Evolutionary conservation across 2,329 filamentous ascomycete genomes (phyloP).

Genomic region (Gnomoniopsis smithogilvyi): DNA sequence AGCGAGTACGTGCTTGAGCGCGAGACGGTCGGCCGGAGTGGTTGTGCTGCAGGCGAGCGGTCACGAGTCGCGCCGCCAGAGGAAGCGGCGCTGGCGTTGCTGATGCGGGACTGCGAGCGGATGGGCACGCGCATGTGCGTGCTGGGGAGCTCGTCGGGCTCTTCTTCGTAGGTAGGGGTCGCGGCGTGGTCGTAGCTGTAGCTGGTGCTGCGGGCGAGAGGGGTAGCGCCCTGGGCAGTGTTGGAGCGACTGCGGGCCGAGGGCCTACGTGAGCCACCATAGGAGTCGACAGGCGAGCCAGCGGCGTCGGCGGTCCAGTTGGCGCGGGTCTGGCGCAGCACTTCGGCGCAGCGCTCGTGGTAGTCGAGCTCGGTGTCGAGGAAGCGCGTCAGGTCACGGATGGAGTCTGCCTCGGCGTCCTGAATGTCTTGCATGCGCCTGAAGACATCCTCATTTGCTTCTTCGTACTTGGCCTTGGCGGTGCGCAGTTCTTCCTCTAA

Average conservation of each 20-base stretch:
- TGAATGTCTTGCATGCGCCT: slow-evolving; percentile 96
- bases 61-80: slow-evolving; percentile 21
- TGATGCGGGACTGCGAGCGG: slow-evolving; percentile 33
- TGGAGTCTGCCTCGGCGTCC: slow-evolving; percentile 80
- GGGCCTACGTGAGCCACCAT: slow-evolving; percentile 21
- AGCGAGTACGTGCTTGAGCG: slow-evolving; percentile 35
- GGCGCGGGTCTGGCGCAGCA: slow-evolving; percentile 58
- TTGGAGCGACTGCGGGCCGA: slow-evolving; percentile 42
- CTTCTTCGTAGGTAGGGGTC: slow-evolving; percentile 24
- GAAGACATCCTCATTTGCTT: slow-evolving; percentile 86
- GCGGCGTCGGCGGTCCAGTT: slow-evolving; percentile 35
- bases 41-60: slow-evolving; percentile 21
- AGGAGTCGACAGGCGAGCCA: slow-evolving; percentile 13
- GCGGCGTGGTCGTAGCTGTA: slow-evolving; percentile 29
- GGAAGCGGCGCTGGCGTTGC: slow-evolving; percentile 23
- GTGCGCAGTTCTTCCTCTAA: slow-evolving; percentile 88
- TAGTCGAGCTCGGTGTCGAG: slow-evolving; percentile 87
- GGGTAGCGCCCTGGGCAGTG: slow-evolving; percentile 36
- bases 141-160: slow-evolving; percentile 32
- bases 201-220: slow-evolving; percentile 34
- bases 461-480: slow-evolving; percentile 94
- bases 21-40: slow-evolving; percentile 33
- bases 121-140: slow-evolving; percentile 41
- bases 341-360: slow-evolving; percentile 85
- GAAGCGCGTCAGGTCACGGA: slow-evolving; percentile 75